phyloP scores from a whole-genome alignment of 2,329 filamentous ascomycete genomes.

The Venturia effusa region DNA sequence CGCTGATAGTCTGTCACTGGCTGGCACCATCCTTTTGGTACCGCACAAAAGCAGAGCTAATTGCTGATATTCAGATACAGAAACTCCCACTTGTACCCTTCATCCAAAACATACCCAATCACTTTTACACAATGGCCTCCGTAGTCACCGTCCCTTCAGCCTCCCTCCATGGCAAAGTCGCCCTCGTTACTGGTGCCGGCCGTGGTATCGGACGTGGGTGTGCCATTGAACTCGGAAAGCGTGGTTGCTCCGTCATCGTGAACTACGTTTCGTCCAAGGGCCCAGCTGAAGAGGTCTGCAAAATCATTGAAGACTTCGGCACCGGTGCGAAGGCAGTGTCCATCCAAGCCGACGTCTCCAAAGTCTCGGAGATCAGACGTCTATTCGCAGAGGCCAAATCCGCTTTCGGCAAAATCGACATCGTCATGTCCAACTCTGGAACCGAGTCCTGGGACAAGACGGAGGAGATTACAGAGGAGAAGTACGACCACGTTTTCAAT shows the following conservation, averaged over 20 bases:
- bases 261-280: slow-evolving; percentile 50
- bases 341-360: slow-evolving; percentile 48
- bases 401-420: slow-evolving; percentile 32
- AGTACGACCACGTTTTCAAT: slow-evolving; percentile 60
- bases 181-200: slow-evolving; percentile 52
- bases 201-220: slow-evolving; percentile 58
- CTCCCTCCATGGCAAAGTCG: slow-evolving; percentile 41
- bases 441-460: slow-evolving; percentile 59
- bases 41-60: background rate
- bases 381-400: slow-evolving; percentile 37
- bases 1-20: background rate
- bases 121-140: slow-evolving; percentile 18
- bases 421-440: slow-evolving; percentile 45
- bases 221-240: slow-evolving; percentile 55
- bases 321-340: slow-evolving; percentile 43
- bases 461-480: slow-evolving; percentile 57
- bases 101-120: background rate
- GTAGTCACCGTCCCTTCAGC: slow-evolving; percentile 34
- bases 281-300: slow-evolving; percentile 37
- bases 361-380: slow-evolving; percentile 46
- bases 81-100: background rate
- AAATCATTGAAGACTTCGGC: slow-evolving; percentile 34
- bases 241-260: slow-evolving; percentile 53
- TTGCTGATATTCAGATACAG: background rate
- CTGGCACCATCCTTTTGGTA: background rate